A percentile compares a stretch with the other conserved stretches of the same genome.
phyloP scores from a whole-genome alignment of 495 filamentous ascomycete species.

The Parathielavia appendiculata region DNA sequence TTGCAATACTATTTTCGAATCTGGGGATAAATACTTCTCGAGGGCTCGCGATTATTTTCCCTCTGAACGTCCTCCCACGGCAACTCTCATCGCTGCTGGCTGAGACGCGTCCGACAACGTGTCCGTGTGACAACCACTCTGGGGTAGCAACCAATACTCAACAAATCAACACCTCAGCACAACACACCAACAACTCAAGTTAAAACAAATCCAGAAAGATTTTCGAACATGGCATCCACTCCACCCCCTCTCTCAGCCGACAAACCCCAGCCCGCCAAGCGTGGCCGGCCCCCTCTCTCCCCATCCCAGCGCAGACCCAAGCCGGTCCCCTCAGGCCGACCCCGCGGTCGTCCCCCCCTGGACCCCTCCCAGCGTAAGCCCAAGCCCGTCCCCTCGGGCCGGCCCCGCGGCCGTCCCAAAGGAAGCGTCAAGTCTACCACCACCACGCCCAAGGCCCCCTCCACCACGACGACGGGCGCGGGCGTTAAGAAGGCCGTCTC shows the following conservation, averaged over 20 bases:
- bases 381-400: slow-evolving; percentile 37
- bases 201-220: background rate
- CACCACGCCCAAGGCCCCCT: slow-evolving; percentile 18
- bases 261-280: slow-evolving; percentile 28
- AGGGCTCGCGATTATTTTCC: too few species aligned
- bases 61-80: background rate
- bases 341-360: slow-evolving; percentile 40
- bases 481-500: background rate
- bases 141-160: too few species aligned
- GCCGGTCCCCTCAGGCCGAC: slow-evolving; percentile 37
- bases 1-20: too few species aligned
- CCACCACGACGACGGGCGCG: slow-evolving; percentile 32
- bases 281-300: slow-evolving; percentile 37
- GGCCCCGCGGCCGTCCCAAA: slow-evolving; percentile 43
- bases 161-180: too few species aligned
- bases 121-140: too few species aligned
- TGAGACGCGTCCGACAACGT: too few species aligned
- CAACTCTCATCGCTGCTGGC: background rate
- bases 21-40: too few species aligned
- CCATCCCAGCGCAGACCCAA: slow-evolving; percentile 28
- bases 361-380: slow-evolving; percentile 24
- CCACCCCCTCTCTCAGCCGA: background rate
- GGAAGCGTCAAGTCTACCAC: slow-evolving; percentile 26
- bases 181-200: too few species aligned
- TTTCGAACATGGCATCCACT: slow-evolving; percentile 6